Evolutionary conservation across 2,329 filamentous ascomycete genomes (phyloP).

Genomic region (Aureobasidium sp.): DNA sequence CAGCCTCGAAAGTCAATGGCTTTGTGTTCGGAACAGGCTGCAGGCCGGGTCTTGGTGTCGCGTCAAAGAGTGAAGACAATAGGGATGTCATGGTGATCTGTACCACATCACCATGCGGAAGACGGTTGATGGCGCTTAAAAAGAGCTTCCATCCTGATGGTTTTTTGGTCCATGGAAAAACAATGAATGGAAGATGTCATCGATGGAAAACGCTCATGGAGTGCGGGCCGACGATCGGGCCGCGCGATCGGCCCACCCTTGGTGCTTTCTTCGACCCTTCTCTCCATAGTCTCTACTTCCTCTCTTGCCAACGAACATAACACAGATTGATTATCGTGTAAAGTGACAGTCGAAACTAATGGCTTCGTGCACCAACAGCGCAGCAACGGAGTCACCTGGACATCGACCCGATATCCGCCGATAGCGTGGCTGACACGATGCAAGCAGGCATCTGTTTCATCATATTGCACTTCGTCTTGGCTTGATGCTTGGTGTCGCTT

Average conservation of each 20-base stretch:
- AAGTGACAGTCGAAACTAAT: background rate
- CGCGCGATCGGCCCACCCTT: background rate
- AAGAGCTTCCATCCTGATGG: slow-evolving; percentile 5
- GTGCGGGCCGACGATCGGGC: slow-evolving; percentile 6
- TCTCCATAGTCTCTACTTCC: background rate
- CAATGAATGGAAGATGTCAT: slow-evolving; percentile 15
- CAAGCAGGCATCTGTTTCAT: background rate
- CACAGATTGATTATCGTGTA: background rate
- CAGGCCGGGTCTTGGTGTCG: slow-evolving; percentile 31
- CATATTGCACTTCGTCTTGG: background rate
- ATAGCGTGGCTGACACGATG: background rate
- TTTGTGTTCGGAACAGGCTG: slow-evolving; percentile 36
- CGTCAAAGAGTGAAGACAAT: background rate
- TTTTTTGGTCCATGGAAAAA: background rate
- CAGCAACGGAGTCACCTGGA: background rate
- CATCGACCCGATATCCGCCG: background rate
- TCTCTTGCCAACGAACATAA: background rate
- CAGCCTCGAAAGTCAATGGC: slow-evolving; percentile 34
- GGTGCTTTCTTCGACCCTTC: background rate
- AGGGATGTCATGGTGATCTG: slow-evolving; percentile 8
- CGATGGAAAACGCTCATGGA: background rate
- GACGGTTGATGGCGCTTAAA: background rate
- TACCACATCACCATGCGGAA: background rate
- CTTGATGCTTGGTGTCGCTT: background rate
- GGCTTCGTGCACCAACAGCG: background rate